These are phyloP conservation scores for Scalesia atractyloides DNA, from an alignment of 129 eudicot genomes.

Conservation along the genomic window DNA sequence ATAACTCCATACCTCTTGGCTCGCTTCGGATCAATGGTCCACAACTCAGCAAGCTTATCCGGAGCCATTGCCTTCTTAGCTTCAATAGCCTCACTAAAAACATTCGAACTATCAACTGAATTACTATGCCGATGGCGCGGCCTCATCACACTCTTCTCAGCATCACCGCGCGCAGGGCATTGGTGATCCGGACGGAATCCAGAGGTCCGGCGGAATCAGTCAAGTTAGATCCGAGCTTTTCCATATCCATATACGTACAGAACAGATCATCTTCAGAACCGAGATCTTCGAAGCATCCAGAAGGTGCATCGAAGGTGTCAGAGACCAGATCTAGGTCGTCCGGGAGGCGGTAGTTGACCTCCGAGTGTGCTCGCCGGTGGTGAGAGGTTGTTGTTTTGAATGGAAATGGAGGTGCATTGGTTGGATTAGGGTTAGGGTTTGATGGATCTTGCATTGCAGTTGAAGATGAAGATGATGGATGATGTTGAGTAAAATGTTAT, in stretches of 20 bases:
- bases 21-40: slow-evolving; percentile 83
- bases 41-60: slow-evolving; percentile 78
- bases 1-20: slow-evolving; percentile 64
- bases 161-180: slow-evolving; percentile 34
- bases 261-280: slow-evolving; percentile 85
- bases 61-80: slow-evolving; percentile 95
- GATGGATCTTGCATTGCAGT: slow-evolving; percentile 60
- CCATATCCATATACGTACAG: slow-evolving; percentile 73
- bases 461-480: slow-evolving; percentile 16
- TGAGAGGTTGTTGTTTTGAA: slow-evolving; percentile 46
- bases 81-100: slow-evolving; percentile 54
- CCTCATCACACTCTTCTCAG: slow-evolving; percentile 32
- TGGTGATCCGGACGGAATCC: slow-evolving; percentile 19
- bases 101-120: slow-evolving; percentile 58
- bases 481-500: neutral
- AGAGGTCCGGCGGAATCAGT: slow-evolving; percentile 25
- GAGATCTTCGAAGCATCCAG: slow-evolving; percentile 63
- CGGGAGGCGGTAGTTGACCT: slow-evolving; percentile 75
- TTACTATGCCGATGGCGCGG: slow-evolving; percentile 64
- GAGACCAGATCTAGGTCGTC: slow-evolving; percentile 74
- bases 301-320: slow-evolving; percentile 62
- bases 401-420: slow-evolving; percentile 37
- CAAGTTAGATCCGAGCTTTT: slow-evolving; percentile 55
- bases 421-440: slow-evolving; percentile 39
- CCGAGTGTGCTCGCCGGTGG: slow-evolving; percentile 89